Evolutionary conservation across 129 eudicot genomes (phyloP).

Genomic region (Ambrosia artemisiifolia): DNA sequence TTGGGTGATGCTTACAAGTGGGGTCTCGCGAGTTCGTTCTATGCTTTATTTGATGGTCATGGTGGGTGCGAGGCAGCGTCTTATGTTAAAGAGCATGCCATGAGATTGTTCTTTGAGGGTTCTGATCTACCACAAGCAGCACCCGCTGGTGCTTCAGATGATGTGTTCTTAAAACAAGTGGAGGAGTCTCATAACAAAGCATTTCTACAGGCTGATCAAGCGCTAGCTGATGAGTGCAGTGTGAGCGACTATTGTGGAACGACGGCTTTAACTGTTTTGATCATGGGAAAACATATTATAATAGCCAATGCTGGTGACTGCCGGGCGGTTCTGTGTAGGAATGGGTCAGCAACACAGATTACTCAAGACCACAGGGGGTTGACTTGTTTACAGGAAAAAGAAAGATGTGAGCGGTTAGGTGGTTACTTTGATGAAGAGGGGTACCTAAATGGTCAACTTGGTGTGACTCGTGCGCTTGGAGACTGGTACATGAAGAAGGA

Average conservation of each 20-base stretch:
- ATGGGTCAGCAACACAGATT: constrained; percentile 71
- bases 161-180: constrained; percentile 44
- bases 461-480: constrained; percentile 84
- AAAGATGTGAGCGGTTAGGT: constrained; percentile 62
- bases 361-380: constrained; percentile 71
- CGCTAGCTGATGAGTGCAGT: constrained; percentile 60
- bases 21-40: constrained; percentile 63
- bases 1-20: constrained; percentile 49
- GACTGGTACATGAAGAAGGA: constrained; percentile 75
- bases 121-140: constrained; percentile 55
- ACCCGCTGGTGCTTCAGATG: constrained; percentile 17
- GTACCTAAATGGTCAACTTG: constrained; percentile 73
- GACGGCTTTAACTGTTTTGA: constrained; percentile 69
- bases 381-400: constrained; percentile 40
- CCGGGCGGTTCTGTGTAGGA: constrained; percentile 78
- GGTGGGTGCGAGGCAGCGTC: constrained; percentile 83
- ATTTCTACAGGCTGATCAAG: constrained; percentile 59
- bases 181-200: constrained; percentile 46
- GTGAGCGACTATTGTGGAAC: constrained; percentile 63
- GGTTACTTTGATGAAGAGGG: constrained; percentile 54
- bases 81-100: constrained; percentile 55
- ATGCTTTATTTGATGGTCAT: constrained; percentile 83
- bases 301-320: constrained; percentile 87
- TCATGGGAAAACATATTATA: constrained; percentile 59
- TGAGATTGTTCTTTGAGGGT: constrained; percentile 58